Conservation (phyloP, 345 rosid species). For the Erodium maritimum region DNA sequence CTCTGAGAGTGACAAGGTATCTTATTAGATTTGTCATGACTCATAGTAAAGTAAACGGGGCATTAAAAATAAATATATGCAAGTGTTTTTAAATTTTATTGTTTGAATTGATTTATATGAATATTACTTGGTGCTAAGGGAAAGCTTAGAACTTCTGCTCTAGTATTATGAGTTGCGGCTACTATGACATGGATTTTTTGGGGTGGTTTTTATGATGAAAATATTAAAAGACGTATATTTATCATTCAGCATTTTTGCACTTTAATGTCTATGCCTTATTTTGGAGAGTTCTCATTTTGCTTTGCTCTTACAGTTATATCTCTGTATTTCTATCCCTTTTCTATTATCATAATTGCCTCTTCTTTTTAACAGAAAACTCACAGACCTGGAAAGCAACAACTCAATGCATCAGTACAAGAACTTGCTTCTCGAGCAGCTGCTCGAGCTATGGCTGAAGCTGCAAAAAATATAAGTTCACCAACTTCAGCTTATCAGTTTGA, state of each 20-base stretch:
- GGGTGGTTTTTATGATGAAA: too few species aligned
- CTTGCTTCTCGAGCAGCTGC: conserved; percentile 82
- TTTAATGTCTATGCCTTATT: too few species aligned
- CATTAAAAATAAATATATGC: background rate
- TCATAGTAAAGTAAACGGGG: background rate
- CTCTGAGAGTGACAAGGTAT: conserved; percentile 5
- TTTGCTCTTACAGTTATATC: background rate
- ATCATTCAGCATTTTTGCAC: too few species aligned
- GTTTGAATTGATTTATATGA: background rate
- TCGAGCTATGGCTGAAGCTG: conserved; percentile 61
- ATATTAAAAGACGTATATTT: too few species aligned
- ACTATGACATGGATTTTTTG: too few species aligned
- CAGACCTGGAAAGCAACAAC: conserved; percentile 25
- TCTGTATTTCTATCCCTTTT: background rate
- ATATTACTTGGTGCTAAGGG: too few species aligned
- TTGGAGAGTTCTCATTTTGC: too few species aligned
- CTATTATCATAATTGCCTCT: background rate
- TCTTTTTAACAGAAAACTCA: conserved; percentile 23
- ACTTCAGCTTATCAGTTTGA: conserved; percentile 81
- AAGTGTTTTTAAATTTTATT: background rate
- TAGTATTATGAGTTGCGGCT: too few species aligned
- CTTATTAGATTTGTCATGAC: background rate
- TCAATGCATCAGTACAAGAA: conserved; percentile 58
- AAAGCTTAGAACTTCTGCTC: too few species aligned
- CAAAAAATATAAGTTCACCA: conserved; percentile 54